These are phyloP conservation scores for Ceriops tagal DNA, from an alignment of 345 rosid genomes.

Conservation along the genomic window DNA sequence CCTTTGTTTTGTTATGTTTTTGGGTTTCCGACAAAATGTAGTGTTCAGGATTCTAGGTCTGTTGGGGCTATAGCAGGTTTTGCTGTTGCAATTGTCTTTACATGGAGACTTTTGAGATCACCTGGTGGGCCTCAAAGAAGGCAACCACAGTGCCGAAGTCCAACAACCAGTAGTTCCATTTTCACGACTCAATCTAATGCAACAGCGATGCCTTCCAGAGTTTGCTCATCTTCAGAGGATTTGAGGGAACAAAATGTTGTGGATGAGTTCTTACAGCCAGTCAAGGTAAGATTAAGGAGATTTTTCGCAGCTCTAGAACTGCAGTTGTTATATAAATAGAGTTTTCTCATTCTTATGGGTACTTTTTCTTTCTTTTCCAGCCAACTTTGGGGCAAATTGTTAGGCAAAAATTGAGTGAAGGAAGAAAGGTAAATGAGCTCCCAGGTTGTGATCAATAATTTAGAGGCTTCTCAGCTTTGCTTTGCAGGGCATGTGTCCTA, in stretches of 20 bases:
- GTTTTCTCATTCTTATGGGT: slow-evolving; percentile 4
- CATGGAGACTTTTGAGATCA: slow-evolving; percentile 73
- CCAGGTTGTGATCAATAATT: no score
- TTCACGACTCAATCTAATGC: slow-evolving; percentile 40
- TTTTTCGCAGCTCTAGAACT: not conserved
- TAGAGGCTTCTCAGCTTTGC: no score
- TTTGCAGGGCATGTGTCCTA: no score
- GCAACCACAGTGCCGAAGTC: slow-evolving; percentile 65
- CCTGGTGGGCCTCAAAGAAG: slow-evolving; percentile 62
- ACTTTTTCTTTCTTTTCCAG: slow-evolving; percentile 31
- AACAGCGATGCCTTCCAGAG: slow-evolving; percentile 35
- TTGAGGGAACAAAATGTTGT: slow-evolving; percentile 57
- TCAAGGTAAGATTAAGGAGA: slow-evolving; percentile 35
- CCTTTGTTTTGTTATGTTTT: no score
- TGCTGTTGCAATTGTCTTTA: slow-evolving; percentile 82
- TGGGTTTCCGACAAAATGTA: no score
- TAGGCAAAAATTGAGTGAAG: slow-evolving; percentile 85
- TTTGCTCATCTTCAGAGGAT: slow-evolving; percentile 55
- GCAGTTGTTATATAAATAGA: not conserved
- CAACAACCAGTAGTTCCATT: slow-evolving; percentile 43
- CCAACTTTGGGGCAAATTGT: slow-evolving; percentile 77
- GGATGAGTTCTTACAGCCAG: slow-evolving; percentile 81
- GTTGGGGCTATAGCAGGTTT: slow-evolving; percentile 93
- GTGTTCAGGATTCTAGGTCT: slow-evolving; percentile 68
- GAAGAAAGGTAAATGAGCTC: slow-evolving; percentile 58